phyloP scores from a whole-genome alignment of 202 grass and related monocot species.

The Hordeum pubiflorum region DNA sequence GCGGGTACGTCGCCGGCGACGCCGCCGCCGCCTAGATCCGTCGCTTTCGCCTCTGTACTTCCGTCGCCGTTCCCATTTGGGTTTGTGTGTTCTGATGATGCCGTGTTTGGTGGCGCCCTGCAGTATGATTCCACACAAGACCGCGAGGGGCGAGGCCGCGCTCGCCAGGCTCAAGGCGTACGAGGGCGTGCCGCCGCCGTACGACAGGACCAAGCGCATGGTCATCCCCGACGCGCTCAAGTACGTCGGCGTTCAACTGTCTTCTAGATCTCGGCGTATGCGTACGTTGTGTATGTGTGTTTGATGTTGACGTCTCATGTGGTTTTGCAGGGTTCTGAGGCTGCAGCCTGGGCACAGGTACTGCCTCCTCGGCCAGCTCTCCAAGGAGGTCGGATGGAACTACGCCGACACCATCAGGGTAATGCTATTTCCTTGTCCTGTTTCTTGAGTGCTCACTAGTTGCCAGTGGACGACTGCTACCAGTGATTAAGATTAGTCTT shows the following conservation, averaged over 20 bases:
- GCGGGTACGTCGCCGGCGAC: slow-evolving; percentile 40
- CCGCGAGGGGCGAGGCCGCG: slow-evolving; percentile 75
- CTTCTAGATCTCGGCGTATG: not conserved
- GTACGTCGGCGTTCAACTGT: slow-evolving; percentile 18
- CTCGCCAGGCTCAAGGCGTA: slow-evolving; percentile 78
- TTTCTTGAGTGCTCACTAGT: not conserved
- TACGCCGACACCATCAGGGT: slow-evolving; percentile 81
- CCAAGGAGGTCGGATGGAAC: slow-evolving; percentile 89
- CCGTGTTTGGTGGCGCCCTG: not conserved
- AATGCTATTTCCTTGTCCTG: not conserved
- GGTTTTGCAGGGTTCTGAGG: slow-evolving; percentile 63
- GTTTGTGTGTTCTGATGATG: not conserved
- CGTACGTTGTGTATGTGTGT: not conserved
- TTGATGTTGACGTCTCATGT: not conserved
- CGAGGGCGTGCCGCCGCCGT: slow-evolving; percentile 80
- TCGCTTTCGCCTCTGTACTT: too few species aligned
- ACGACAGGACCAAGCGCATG: slow-evolving; percentile 79
- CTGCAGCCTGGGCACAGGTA: slow-evolving; percentile 84
- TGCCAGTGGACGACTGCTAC: not conserved
- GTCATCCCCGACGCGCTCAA: slow-evolving; percentile 87
- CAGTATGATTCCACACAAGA: slow-evolving; percentile 98
- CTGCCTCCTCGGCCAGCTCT: slow-evolving; percentile 71
- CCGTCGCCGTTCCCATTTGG: not conserved
- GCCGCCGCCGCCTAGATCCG: not conserved
- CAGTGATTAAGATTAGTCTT: not conserved